Evolutionary conservation across 768 basidiomycete species (phyloP), one percentile per base, ranked within the genome.

Genomic region (Mycena crocata): DNA sequence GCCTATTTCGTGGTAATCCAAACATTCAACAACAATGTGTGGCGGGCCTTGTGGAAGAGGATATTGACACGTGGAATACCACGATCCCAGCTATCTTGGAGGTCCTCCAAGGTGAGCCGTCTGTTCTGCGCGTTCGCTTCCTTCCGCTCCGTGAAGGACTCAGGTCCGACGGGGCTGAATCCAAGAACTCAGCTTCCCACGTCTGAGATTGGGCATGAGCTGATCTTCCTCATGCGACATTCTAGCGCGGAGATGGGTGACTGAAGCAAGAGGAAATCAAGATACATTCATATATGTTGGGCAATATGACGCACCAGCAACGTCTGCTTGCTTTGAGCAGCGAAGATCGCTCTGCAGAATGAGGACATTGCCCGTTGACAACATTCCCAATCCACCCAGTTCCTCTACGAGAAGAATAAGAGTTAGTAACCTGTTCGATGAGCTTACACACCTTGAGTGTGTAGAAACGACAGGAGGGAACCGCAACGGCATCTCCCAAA

Each of bases 11-110:
- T 23, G 31, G 8, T 55, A 58, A 24, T 3, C 5, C 2, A 30
- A 42, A 15, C 21, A 57, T 55, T 9, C 23, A 30, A 39, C 14
- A 49, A 61, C 46, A 54, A 32, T 57, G 81, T 98, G 70, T 97
- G 96, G 19, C 95, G 89, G 74, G 98, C 97, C 83, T 97, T 98
- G 83, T 99, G 97, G 93, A 98, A 99, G 49, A 99, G 82, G 0
- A 98, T 99, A 80, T 98, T 98, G 84, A 99, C 98, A 72, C 98
- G 90, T 58, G 96, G 96, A 76, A 98, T 98, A 81, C 96, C 96
- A 71, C 96, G 92, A 80, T 98, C 97, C 97, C 97, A 99, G 73
- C 93, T 95, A 75, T 99, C 96, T 77, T 99, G 97, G 30, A 99
- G 86, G 84, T 99, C 98, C 77, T 99, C 98, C 23, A 99, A 84